Conservation (phyloP, 306 rosid species). For the Sesbania bispinosa region DNA sequence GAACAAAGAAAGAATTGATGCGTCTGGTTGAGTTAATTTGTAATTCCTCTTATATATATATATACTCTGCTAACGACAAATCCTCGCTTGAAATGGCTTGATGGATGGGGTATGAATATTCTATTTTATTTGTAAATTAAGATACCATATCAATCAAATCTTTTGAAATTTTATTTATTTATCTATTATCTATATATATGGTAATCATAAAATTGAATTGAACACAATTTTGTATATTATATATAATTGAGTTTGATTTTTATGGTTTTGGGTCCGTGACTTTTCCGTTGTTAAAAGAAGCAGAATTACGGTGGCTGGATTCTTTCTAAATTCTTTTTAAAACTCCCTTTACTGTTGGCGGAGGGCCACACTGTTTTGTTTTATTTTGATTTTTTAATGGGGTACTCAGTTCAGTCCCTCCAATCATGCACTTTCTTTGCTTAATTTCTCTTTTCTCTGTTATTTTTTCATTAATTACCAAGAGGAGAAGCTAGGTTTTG, state of each 20-base stretch:
- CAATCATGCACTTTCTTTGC: neutral
- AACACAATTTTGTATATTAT: neutral
- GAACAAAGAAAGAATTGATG: too few species aligned
- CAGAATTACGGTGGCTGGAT: neutral
- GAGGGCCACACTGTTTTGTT: constrained; percentile 4
- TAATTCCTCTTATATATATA: too few species aligned
- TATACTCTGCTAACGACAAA: too few species aligned
- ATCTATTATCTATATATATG: neutral
- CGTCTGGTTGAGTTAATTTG: too few species aligned
- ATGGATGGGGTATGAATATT: too few species aligned
- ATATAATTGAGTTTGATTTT: neutral
- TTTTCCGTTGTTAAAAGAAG: constrained; percentile 7
- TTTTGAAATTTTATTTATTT: neutral
- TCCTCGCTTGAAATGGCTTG: too few species aligned
- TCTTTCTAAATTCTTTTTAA: neutral
- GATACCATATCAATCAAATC: neutral
- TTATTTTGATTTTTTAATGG: neutral
- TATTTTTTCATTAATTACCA: neutral
- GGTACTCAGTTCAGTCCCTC: neutral
- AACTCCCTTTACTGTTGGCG: neutral
- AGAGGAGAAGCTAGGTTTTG: neutral
- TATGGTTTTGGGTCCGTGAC: constrained; percentile 8
- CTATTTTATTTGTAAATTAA: too few species aligned
- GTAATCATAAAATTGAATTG: neutral
- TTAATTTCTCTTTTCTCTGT: neutral